phyloP scores from a whole-genome alignment of 495 filamentous ascomycete species.

The Sphaerosporella brunnea region DNA sequence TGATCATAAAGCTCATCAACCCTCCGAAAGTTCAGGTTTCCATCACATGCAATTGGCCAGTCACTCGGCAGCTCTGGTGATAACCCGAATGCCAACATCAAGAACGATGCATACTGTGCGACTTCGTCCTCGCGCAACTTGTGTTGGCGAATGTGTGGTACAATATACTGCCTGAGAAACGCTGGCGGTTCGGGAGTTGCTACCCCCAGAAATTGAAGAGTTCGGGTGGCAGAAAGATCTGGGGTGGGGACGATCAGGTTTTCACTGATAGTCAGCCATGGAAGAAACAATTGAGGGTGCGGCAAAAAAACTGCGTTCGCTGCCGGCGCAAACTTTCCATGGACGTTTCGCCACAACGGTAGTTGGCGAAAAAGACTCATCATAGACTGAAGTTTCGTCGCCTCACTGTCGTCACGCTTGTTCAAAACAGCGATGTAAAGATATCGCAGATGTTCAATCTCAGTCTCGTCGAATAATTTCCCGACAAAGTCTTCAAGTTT shows the following conservation, averaged over 20 bases:
- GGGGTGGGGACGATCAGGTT: not conserved
- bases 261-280: conserved; percentile 5
- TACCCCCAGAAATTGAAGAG: conserved; percentile 2
- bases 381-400: not conserved
- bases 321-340: conserved; percentile 8
- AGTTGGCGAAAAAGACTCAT: conserved; percentile 5
- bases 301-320: conserved; percentile 5
- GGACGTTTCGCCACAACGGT: conserved; percentile 9
- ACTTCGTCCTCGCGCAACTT: not conserved
- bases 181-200: not conserved
- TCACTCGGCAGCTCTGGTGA: conserved; percentile 4
- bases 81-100: conserved; percentile 9
- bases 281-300: conserved; percentile 4
- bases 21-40: conserved; percentile 7
- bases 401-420: not conserved
- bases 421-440: conserved; percentile 1
- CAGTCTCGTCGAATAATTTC: not conserved
- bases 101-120: conserved; percentile 6
- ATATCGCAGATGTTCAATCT: not conserved
- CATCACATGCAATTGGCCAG: conserved; percentile 12
- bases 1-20: conserved; percentile 12
- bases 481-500: conserved; percentile 6
- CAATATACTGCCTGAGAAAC: conserved; percentile 4
- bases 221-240: not conserved
- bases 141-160: not conserved